phyloP scores from a whole-genome alignment of 2,329 filamentous ascomycete species.

The Beauveria australis region DNA sequence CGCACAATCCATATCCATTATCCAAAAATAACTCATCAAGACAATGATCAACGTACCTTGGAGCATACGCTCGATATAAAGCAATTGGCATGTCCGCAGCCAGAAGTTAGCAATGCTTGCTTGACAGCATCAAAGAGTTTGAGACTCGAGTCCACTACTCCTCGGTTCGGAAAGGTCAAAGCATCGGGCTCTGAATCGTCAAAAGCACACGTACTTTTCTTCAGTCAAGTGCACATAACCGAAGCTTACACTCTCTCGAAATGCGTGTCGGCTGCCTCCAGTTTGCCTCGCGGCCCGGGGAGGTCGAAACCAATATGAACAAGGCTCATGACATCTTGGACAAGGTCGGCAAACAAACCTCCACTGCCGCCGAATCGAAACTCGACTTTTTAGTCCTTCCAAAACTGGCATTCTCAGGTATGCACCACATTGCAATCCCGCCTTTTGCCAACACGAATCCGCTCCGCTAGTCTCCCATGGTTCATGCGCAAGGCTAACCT shows the following conservation, averaged over 20 bases:
- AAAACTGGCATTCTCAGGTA: slow-evolving; percentile 60
- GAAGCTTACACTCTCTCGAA: slow-evolving; percentile 12
- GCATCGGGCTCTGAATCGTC: background rate
- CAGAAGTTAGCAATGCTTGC: background rate
- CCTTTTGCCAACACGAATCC: background rate
- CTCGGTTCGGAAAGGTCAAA: background rate
- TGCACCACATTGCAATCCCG: too few relatives aligned
- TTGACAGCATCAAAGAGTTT: background rate
- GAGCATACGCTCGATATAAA: background rate
- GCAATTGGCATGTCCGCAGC: background rate
- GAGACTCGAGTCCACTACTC: background rate
- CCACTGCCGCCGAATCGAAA: slow-evolving; percentile 30
- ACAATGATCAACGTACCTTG: too few relatives aligned
- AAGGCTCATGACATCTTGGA: slow-evolving; percentile 57
- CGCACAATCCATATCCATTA: background rate
- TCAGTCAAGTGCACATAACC: too few relatives aligned
- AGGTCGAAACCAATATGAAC: slow-evolving; percentile 61
- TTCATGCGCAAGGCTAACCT: background rate
- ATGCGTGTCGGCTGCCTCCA: slow-evolving; percentile 66
- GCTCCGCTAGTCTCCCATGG: background rate
- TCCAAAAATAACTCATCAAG: background rate
- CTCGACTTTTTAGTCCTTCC: slow-evolving; percentile 67
- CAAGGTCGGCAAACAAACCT: slow-evolving; percentile 22
- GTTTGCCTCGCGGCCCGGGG: slow-evolving; percentile 62
- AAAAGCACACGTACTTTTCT: background rate